A percentile compares a stretch with the other conserved stretches of the same genome.
phyloP scores from a whole-genome alignment of 192 early-diverging fungal genomes.

The Podila minutissima region DNA sequence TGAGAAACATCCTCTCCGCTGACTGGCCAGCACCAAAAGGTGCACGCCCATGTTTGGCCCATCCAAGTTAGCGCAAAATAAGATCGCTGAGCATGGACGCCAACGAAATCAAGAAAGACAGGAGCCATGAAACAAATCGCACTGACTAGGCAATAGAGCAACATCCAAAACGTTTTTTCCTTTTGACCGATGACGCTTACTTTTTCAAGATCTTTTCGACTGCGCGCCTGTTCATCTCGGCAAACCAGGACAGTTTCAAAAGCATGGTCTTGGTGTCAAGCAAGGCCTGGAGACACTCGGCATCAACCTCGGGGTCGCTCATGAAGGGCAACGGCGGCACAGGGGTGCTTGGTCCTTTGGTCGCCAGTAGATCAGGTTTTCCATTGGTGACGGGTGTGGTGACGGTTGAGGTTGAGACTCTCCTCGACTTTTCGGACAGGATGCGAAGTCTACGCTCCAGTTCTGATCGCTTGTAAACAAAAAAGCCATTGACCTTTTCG shows the following conservation, averaged over 20 bases:
- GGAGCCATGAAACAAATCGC: too few species aligned
- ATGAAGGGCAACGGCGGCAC: conserved; percentile 38
- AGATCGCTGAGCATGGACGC: too few species aligned
- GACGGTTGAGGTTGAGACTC: not conserved
- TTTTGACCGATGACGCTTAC: conserved; percentile 35
- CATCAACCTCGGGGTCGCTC: conserved; percentile 47
- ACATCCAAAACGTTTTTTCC: not conserved
- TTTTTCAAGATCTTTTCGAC: conserved; percentile 69
- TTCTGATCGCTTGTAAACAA: conserved; percentile 80
- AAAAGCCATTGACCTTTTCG: conserved; percentile 86
- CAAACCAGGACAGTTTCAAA: conserved; percentile 60
- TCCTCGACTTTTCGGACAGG: conserved; percentile 60
- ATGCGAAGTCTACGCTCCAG: conserved; percentile 76
- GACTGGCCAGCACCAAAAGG: too few species aligned
- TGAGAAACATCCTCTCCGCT: too few species aligned
- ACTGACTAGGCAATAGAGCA: not conserved
- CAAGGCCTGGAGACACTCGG: conserved; percentile 57
- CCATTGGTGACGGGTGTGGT: not conserved
- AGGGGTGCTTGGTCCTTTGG: not conserved
- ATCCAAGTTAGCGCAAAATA: too few species aligned
- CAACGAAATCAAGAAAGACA: too few species aligned
- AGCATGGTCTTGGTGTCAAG: conserved; percentile 56
- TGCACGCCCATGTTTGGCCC: too few species aligned
- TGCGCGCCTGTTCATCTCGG: conserved; percentile 61
- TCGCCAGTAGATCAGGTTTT: not conserved